Conservation (phyloP, 805 yeast genomes). For the Yarrowia sp. region DNA sequence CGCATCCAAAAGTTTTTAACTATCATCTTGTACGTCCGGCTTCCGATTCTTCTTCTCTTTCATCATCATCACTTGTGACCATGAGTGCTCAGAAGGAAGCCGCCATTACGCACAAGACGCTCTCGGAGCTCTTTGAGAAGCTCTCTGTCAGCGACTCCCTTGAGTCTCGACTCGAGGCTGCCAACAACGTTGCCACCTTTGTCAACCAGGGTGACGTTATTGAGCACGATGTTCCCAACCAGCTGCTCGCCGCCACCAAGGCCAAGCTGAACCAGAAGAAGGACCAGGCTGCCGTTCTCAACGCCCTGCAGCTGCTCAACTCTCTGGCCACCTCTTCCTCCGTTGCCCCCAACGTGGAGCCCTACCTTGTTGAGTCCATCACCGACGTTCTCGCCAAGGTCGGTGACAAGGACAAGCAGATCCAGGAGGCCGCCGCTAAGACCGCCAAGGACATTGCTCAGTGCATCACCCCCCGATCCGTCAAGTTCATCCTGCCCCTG, state of each 20-base stretch:
- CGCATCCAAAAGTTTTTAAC: constrained; percentile 21
- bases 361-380: constrained; percentile 79
- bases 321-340: constrained; percentile 76
- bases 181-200: constrained; percentile 86
- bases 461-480: constrained; percentile 87
- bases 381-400: constrained; percentile 68
- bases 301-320: constrained; percentile 78
- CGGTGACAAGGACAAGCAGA: constrained; percentile 85
- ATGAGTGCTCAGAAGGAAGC: constrained; percentile 28
- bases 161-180: constrained; percentile 81
- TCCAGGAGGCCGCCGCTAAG: constrained; percentile 67
- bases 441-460: constrained; percentile 76
- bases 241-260: constrained; percentile 75
- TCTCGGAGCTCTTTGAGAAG: constrained; percentile 81
- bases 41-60: constrained; percentile 7
- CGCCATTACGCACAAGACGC: constrained; percentile 27
- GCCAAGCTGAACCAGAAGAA: constrained; percentile 80
- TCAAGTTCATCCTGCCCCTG: constrained; percentile 85
- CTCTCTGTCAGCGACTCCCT: constrained; percentile 76
- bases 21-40: constrained; percentile 2
- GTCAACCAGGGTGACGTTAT: constrained; percentile 87
- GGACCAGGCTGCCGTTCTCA: constrained; percentile 57
- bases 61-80: constrained; percentile 25
- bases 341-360: constrained; percentile 92
- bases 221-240: constrained; percentile 96